Evolutionary conservation across 2,329 filamentous ascomycete species (phyloP), one percentile per base, ranked within the genome.

Genomic region (Fusarium xyrophilum): DNA sequence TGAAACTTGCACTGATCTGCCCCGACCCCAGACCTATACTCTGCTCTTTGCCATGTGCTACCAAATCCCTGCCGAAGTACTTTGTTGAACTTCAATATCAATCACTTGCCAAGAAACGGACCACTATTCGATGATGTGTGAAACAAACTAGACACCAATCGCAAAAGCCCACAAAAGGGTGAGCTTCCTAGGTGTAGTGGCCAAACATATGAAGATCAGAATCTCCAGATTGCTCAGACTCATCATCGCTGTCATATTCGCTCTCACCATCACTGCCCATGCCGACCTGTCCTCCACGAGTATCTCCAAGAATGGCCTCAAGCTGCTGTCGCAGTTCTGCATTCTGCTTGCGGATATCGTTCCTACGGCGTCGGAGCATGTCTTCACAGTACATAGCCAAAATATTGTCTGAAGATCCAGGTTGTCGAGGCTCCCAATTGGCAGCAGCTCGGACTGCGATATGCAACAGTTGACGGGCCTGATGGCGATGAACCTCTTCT

Each of bases 391-490:
- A 70, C 32, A 28, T 36, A 12, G 28, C 19, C 13, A 72, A 35
- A 38, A 67, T 51, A 21, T 40, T 39, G 5, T 60, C 48, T 13
- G 55, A 14, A 7, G 54, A 35, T 3, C 39, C 50, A 1, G 40
- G 25, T 1, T 52, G 61, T 13, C 48, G 51, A 6, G 47, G 44
- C 27, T 73, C 63, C 70, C 70, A 73, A 14, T 14, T 50, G 36
- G 40, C 46, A 28, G 64, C 66, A 10, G 68, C 68, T 6, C 64
- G 60, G 5, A 52, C 57, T 7, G 69, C 53, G 14, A 73, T 42
- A 39, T 72, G 68, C 63, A 69, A 64, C 15, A 73, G 46, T 30
- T 73, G 59, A 5, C 52, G 44, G 1, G 68, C 50, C 30, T 73
- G 70, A 13, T 54, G 33, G 9, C 28, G 30, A 3, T 25, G 30